These are phyloP conservation scores for Malus asiatica DNA, from an alignment of 306 rosid species.

Conservation along the genomic window DNA sequence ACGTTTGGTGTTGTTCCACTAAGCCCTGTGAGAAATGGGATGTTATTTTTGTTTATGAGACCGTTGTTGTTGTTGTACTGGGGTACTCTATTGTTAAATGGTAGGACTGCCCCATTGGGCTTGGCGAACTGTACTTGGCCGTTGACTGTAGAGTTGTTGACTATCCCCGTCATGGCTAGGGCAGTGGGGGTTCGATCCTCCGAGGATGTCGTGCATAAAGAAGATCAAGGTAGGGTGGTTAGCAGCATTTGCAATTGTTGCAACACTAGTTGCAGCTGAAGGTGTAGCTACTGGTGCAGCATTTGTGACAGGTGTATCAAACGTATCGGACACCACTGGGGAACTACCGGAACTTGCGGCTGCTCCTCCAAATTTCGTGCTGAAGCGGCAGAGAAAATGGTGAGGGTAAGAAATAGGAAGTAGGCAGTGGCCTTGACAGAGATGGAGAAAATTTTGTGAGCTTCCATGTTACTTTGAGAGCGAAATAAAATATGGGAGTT, in stretches of 20 bases:
- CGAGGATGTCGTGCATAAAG: constrained; percentile 74
- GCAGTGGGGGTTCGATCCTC: constrained; percentile 80
- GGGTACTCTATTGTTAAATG: constrained; percentile 48
- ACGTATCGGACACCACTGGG: constrained; percentile 2
- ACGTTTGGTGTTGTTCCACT: constrained; percentile 39
- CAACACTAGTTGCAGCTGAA: background rate
- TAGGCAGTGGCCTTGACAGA: constrained; percentile 2
- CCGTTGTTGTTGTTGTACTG: constrained; percentile 63
- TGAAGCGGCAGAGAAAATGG: constrained; percentile 17
- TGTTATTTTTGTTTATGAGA: constrained; percentile 60
- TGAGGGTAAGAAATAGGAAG: constrained; percentile 20
- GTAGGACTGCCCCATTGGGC: constrained; percentile 74
- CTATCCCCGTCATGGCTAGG: constrained; percentile 60
- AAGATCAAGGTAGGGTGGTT: constrained; percentile 38
- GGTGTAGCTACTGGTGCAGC: background rate
- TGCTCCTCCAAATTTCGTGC: constrained; percentile 32
- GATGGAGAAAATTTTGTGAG: background rate
- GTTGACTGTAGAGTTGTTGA: constrained; percentile 56
- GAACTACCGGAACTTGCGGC: background rate
- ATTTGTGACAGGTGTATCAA: constrained; percentile 14
- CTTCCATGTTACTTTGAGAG: constrained; percentile 19
- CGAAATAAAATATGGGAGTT: background rate
- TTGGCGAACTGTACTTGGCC: constrained; percentile 85
- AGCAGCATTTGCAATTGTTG: constrained; percentile 6
- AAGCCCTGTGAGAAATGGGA: constrained; percentile 79